phyloP scores from a whole-genome alignment of 805 yeast genomes.

The Isabelozyma gotoi region DNA sequence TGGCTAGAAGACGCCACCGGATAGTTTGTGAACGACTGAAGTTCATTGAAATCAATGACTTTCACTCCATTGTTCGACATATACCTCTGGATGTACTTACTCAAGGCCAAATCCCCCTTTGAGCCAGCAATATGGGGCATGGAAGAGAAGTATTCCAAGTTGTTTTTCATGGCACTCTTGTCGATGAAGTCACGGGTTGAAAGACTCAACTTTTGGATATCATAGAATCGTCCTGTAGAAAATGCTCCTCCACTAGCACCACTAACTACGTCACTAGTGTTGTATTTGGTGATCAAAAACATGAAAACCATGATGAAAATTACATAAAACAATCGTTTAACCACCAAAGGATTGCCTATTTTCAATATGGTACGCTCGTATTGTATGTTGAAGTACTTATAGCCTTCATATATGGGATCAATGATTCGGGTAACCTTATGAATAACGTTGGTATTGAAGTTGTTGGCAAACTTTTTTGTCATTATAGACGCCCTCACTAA shows the following conservation, averaged over 20 bases:
- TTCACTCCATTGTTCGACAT: constrained; percentile 59
- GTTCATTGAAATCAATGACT: constrained; percentile 47
- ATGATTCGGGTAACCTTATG: constrained; percentile 44
- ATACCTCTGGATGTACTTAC: constrained; percentile 60
- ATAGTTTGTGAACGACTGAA: constrained; percentile 62
- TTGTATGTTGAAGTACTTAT: constrained; percentile 37
- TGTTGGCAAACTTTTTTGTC: constrained; percentile 32
- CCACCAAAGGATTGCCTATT: constrained; percentile 83
- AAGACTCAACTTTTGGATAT: constrained; percentile 50
- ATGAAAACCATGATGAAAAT: constrained; percentile 58
- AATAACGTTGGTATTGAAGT: constrained; percentile 35
- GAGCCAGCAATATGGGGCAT: constrained; percentile 91
- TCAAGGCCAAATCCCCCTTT: constrained; percentile 74
- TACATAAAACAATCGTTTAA: constrained; percentile 75
- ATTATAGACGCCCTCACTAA: constrained; percentile 38
- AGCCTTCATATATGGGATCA: constrained; percentile 54
- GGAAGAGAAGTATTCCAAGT: constrained; percentile 68
- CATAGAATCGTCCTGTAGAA: constrained; percentile 59
- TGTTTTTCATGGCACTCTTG: constrained; percentile 57
- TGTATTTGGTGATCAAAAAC: constrained; percentile 58
- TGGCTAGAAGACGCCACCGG: constrained; percentile 43
- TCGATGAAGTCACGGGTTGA: constrained; percentile 54
- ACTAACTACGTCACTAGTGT: constrained; percentile 40
- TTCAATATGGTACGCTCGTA: constrained; percentile 59
- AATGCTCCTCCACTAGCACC: constrained; percentile 43